A percentile compares a stretch with the other conserved stretches of the same genome.
Conservation (phyloP, 495 filamentous ascomycete genomes). For the Tuber brumale region DNA sequence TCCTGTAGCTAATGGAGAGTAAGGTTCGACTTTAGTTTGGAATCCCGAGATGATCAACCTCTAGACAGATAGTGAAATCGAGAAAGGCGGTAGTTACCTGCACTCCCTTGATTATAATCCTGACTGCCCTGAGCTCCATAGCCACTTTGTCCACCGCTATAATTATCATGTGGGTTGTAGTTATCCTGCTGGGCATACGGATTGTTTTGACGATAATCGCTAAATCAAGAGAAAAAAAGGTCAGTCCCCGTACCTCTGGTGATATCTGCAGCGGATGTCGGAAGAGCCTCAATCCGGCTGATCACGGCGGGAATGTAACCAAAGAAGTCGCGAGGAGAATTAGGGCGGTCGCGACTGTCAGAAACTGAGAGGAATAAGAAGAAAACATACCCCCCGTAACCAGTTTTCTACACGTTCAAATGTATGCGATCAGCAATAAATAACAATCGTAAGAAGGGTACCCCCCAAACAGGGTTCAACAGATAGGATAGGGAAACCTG, state of each 20-base stretch:
- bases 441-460: background rate
- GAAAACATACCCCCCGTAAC: background rate
- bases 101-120: background rate
- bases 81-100: background rate
- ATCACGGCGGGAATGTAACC: background rate
- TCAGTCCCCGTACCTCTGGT: background rate
- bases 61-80: constrained; percentile 15
- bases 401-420: background rate
- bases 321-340: background rate
- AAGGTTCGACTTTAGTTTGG: constrained; percentile 41
- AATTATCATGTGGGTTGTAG: constrained; percentile 45
- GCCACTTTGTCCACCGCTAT: constrained; percentile 23
- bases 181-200: constrained; percentile 52
- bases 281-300: background rate
- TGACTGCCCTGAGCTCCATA: constrained; percentile 12
- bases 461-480: background rate
- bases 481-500: constrained; percentile 28
- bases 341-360: background rate
- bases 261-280: background rate
- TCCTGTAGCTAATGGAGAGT: constrained; percentile 42
- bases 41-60: constrained; percentile 35
- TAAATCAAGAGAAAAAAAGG: constrained; percentile 6
- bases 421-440: background rate
- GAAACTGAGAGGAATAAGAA: background rate
- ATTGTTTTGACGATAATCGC: constrained; percentile 58